Percentiles rank a stretch among this genome's conserved stretches.
Conservation (phyloP, 73 alveolate species). For the Paramecium pentaurelia region DNA sequence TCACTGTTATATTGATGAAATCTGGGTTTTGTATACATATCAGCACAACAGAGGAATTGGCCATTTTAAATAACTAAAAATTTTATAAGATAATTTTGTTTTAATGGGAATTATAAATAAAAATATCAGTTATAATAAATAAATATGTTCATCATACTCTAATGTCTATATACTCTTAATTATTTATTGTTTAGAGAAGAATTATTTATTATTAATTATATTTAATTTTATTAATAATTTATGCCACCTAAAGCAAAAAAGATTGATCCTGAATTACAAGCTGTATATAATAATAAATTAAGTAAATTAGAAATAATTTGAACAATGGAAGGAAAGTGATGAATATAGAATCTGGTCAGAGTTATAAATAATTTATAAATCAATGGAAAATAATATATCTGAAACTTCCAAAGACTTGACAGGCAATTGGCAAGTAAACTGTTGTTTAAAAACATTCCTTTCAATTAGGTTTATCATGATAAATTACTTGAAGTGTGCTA, state of each 20-base stretch:
- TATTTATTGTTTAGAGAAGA: background rate
- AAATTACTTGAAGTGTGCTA: background rate
- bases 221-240: background rate
- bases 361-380: background rate
- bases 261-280: conserved; percentile 39
- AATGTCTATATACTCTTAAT: background rate
- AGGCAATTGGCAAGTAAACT: conserved; percentile 44
- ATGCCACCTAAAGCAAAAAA: conserved; percentile 47
- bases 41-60: background rate
- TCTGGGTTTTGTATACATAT: conserved; percentile 34
- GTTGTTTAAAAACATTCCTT: background rate
- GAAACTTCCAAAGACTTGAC: conserved; percentile 41
- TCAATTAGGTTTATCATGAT: conserved; percentile 35
- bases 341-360: conserved; percentile 42
- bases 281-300: background rate
- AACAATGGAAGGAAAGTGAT: conserved; percentile 30
- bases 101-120: background rate
- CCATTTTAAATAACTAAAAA: background rate
- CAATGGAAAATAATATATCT: background rate
- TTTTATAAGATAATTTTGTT: background rate
- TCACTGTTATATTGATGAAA: conserved; percentile 27
- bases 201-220: background rate
- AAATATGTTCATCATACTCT: background rate
- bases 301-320: background rate
- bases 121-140: background rate